A percentile compares a stretch with the other conserved stretches of the same genome.
Evolutionary conservation across 2,329 filamentous ascomycete genomes (phyloP).

Genomic region (Emmonsiellopsis sp.): DNA sequence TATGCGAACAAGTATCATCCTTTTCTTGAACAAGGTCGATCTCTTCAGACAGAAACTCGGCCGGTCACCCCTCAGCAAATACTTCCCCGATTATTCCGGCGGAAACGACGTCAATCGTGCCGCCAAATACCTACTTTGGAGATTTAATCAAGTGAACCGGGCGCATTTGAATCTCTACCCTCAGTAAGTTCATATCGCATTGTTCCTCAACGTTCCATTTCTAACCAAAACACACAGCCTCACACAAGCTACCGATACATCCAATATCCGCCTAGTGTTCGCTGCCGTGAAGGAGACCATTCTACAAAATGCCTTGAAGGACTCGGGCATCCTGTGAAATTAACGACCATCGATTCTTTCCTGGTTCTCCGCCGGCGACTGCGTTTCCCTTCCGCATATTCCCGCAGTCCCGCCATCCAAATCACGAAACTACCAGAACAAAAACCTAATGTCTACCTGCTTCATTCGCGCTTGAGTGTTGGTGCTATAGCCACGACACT

Average conservation of each 20-base stretch:
- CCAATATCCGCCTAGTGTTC: constrained; percentile 95
- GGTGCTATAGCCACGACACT: neutral
- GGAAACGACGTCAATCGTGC: constrained; percentile 97
- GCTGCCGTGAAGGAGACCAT: constrained; percentile 98
- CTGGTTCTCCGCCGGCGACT: neutral
- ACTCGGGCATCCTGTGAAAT: constrained; percentile 82
- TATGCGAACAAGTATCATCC: constrained; percentile 95
- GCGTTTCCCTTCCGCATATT: neutral
- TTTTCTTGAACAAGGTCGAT: constrained; percentile 98
- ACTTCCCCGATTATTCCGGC: constrained; percentile 96
- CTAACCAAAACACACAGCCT: constrained; percentile 51
- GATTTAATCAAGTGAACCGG: constrained; percentile 96
- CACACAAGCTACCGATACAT: constrained; percentile 97
- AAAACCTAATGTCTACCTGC: neutral
- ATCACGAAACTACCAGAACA: neutral
- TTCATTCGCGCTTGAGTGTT: neutral
- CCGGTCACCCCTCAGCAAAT: constrained; percentile 82
- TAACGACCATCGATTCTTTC: neutral
- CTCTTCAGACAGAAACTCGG: constrained; percentile 92
- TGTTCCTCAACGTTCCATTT: neutral
- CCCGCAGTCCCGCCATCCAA: neutral
- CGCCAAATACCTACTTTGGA: constrained; percentile 94
- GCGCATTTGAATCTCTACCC: constrained; percentile 95
- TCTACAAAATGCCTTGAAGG: constrained; percentile 93
- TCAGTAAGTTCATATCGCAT: constrained; percentile 52